phyloP scores from a whole-genome alignment of 1,284 basidiomycete species.

The Fomes fomentarius region DNA sequence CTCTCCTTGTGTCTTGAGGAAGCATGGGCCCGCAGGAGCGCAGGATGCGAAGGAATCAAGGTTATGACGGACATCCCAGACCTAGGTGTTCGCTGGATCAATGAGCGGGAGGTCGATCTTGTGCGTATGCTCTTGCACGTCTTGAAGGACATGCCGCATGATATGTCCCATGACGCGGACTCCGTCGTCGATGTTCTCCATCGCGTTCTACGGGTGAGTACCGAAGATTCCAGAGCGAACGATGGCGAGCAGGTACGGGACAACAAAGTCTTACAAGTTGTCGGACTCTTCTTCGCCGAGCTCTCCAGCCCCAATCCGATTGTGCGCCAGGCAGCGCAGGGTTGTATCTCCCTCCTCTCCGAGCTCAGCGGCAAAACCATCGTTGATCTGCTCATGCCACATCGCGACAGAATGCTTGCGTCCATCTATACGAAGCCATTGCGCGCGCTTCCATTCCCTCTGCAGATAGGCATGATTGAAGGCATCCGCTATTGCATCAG shows the following conservation, averaged over 20 bases:
- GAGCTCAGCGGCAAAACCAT: slow-evolving; percentile 76
- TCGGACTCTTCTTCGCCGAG: slow-evolving; percentile 89
- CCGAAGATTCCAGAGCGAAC: slow-evolving; percentile 48
- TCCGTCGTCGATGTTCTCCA: slow-evolving; percentile 82
- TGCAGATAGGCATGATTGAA: slow-evolving; percentile 99
- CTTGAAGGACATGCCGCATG: slow-evolving; percentile 94
- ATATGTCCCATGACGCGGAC: slow-evolving; percentile 84
- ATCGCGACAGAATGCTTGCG: slow-evolving; percentile 86
- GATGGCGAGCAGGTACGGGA: slow-evolving; percentile 47
- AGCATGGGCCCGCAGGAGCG: slow-evolving; percentile 85
- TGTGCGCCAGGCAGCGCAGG: slow-evolving; percentile 86
- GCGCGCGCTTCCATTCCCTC: slow-evolving; percentile 93
- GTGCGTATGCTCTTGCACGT: slow-evolving; percentile 92
- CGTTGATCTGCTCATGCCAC: slow-evolving; percentile 81
- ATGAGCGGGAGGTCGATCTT: slow-evolving; percentile 90
- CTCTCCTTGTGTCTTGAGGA: slow-evolving; percentile 88
- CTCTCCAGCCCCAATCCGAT: slow-evolving; percentile 87
- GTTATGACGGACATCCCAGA: slow-evolving; percentile 76
- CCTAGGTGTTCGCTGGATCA: slow-evolving; percentile 81
- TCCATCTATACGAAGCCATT: slow-evolving; percentile 97
- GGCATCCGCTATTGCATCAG: slow-evolving; percentile 93
- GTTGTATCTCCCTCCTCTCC: slow-evolving; percentile 82
- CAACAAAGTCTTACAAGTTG: slow-evolving; percentile 64
- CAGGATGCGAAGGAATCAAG: slow-evolving; percentile 84
- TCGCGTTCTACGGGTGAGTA: slow-evolving; percentile 77